Base-by-base conservation (phyloP, 148 eudicot species). In the Camellia sinensis region DNA sequence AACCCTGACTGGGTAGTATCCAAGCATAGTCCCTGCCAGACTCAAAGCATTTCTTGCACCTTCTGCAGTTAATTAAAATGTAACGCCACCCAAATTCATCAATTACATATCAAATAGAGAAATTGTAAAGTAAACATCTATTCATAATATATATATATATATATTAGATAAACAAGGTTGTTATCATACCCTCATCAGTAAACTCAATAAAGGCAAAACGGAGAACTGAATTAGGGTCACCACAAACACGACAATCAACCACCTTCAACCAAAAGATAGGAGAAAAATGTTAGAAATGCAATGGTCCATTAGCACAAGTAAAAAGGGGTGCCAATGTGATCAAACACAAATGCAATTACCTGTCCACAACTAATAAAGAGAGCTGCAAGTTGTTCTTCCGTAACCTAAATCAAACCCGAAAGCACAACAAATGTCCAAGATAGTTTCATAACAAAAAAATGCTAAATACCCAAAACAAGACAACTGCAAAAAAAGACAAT, bases 221-320 rank as follows among this genome's bases (percentile, higher is more conserved):
- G 79, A 97, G 99, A 41, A 92, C 87, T 54, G 99, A 97, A 80
- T 94, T 94, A 21, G 99, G 98, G 80, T 97, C 98, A 48, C 99
- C 99, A 85, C 99, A 97, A 62, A 97, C 87, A 78, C 99, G 99
- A 83, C 99, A 97, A 76, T 97, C 99, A 76, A 97, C 96, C 82
- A 97, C 99, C 99, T 94, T 86, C 74, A 83, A 44, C 76, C 73
- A 40, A 69, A 82, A 66, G 65, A 54, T 5, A 13, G 29, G 70
- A 65, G 48, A 54, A 82, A 37, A 12, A 4, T 65, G 74, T 52
- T 52, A 81, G 61, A 9, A 64, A 14, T 75, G 56, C 8, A 67
- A 3, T 7, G 12, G 7, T 53, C 67, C n/a, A 46, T 61, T 15
- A 21, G 18, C 61, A 75, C 41, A 53, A 48, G 57, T 43, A 46